Conservation (phyloP, 805 yeast species). For the Dipodascopsis tothii region DNA sequence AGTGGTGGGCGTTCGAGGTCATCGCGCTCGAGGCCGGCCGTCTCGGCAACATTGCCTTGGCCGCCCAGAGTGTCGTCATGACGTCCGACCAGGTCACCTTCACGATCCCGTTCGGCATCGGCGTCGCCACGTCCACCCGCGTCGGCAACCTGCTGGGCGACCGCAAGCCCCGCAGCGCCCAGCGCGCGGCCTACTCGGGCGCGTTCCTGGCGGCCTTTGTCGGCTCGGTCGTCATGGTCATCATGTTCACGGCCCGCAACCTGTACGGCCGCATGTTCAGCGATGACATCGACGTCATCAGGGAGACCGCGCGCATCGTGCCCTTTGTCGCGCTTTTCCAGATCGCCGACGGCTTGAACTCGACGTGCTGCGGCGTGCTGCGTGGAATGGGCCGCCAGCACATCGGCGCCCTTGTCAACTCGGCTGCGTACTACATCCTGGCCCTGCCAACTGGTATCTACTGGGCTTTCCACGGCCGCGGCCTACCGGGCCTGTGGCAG, state of each 20-base stretch:
- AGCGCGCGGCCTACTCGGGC: slow-evolving; percentile 40
- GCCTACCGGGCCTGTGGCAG: slow-evolving; percentile 65
- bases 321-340: slow-evolving; percentile 63
- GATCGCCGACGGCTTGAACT: slow-evolving; percentile 61
- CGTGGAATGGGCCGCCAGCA: slow-evolving; percentile 72
- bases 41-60: slow-evolving; percentile 47
- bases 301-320: slow-evolving; percentile 46
- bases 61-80: slow-evolving; percentile 50
- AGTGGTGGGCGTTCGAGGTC: slow-evolving; percentile 52
- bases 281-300: slow-evolving; percentile 50
- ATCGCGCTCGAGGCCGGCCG: slow-evolving; percentile 47
- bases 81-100: slow-evolving; percentile 46
- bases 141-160: slow-evolving; percentile 50
- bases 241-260: slow-evolving; percentile 41
- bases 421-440: slow-evolving; percentile 61
- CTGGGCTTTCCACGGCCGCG: slow-evolving; percentile 46
- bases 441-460: slow-evolving; percentile 62
- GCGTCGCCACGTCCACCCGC: slow-evolving; percentile 50
- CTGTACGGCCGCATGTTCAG: slow-evolving; percentile 56
- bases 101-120: slow-evolving; percentile 52
- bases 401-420: slow-evolving; percentile 62
- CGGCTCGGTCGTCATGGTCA: slow-evolving; percentile 26
- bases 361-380: slow-evolving; percentile 63
- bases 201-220: slow-evolving; percentile 33
- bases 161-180: slow-evolving; percentile 31